phyloP scores from a whole-genome alignment of 768 basidiomycete genomes.

The Rhodotorula kratochvilovae region DNA sequence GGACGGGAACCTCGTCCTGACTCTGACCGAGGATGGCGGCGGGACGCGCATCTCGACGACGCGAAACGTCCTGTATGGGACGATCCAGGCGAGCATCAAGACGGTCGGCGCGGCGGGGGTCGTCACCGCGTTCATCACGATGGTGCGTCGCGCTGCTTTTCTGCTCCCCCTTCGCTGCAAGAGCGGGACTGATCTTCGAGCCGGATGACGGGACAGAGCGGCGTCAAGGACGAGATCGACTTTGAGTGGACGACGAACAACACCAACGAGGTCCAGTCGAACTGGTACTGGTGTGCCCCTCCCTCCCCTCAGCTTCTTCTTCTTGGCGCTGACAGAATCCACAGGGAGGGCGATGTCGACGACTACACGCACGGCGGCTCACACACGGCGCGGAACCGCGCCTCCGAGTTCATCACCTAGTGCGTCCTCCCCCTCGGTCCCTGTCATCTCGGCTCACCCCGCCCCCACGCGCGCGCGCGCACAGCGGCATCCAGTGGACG shows the following conservation, averaged over 20 bases:
- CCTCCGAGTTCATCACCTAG: slow-evolving; percentile 21
- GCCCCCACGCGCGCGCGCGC: too few relatives aligned
- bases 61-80: slow-evolving; percentile 45
- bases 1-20: slow-evolving; percentile 31
- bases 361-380: slow-evolving; percentile 27
- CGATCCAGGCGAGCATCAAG: slow-evolving; percentile 40
- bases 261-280: slow-evolving; percentile 22
- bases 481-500: slow-evolving; percentile 33
- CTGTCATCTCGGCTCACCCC: not conserved
- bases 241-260: slow-evolving; percentile 24
- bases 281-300: slow-evolving; percentile 7
- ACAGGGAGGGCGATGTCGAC: slow-evolving; percentile 12
- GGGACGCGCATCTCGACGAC: slow-evolving; percentile 47
- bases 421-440: not conserved
- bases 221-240: slow-evolving; percentile 45
- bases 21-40: slow-evolving; percentile 36
- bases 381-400: slow-evolving; percentile 14
- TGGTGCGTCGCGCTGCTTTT: slow-evolving; percentile 12
- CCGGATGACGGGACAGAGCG: too few relatives aligned
- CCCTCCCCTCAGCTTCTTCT: not conserved
- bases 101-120: slow-evolving; percentile 44
- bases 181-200: too few relatives aligned
- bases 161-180: too few relatives aligned
- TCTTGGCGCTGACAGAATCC: not conserved
- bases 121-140: slow-evolving; percentile 45